Evolutionary conservation across 139 green algal genomes (phyloP).

Genomic region (Coelastrella sp.): DNA sequence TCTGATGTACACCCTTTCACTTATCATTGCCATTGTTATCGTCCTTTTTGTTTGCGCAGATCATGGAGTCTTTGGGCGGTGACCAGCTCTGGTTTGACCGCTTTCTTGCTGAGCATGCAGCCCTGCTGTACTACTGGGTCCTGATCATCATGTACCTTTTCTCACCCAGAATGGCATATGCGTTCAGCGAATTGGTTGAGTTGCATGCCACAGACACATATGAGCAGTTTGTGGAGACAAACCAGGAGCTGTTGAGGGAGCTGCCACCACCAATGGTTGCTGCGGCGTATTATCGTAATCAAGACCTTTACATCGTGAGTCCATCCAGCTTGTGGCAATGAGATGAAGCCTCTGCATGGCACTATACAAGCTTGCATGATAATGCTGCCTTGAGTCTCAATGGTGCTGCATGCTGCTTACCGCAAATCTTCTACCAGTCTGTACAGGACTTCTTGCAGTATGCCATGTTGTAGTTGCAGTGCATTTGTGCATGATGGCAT

Average conservation of each 20-base stretch:
- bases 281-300: constrained; percentile 89
- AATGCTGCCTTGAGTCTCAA: too few species aligned
- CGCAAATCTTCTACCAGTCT: too few species aligned
- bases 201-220: constrained; percentile 92
- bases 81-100: constrained; percentile 93
- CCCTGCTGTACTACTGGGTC: constrained; percentile 94
- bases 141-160: constrained; percentile 83
- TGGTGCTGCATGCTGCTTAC: too few species aligned
- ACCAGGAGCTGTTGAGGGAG: constrained; percentile 68
- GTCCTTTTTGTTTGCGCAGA: constrained; percentile 64
- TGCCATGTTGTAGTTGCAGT: not conserved
- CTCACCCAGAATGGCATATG: constrained; percentile 89
- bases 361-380: not conserved
- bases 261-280: constrained; percentile 91
- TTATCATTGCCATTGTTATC: too few species aligned
- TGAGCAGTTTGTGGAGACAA: constrained; percentile 78
- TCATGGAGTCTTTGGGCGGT: constrained; percentile 97
- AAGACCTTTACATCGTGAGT: constrained; percentile 81
- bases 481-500: not conserved
- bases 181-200: constrained; percentile 88
- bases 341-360: not conserved
- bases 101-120: constrained; percentile 82
- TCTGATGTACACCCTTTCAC: too few species aligned
- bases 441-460: not conserved
- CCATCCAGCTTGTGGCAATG: not conserved